Evolutionary conservation across 2,329 filamentous ascomycete species (phyloP).

Genomic region (Dothistroma pini): DNA sequence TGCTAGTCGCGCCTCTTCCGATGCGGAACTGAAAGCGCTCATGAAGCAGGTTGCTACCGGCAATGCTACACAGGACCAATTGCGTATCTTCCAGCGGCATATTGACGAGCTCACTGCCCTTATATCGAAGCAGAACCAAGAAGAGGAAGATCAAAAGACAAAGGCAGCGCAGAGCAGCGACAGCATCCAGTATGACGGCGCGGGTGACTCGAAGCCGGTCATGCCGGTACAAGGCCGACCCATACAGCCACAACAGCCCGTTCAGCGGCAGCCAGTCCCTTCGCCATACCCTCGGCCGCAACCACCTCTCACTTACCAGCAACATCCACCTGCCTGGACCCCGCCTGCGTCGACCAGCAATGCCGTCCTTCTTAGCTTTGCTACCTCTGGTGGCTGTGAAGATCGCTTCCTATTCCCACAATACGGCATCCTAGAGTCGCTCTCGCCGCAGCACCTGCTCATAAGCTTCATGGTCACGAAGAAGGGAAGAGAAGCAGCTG

Average conservation of each 20-base stretch:
- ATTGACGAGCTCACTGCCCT: constrained; percentile 71
- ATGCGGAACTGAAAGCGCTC: constrained; percentile 67
- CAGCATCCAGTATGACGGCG: constrained; percentile 25
- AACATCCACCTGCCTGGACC: constrained; percentile 26
- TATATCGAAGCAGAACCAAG: constrained; percentile 40
- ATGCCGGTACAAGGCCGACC: constrained; percentile 12
- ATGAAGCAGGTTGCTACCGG: constrained; percentile 82
- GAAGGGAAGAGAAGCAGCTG: constrained; percentile 59
- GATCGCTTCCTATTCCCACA: constrained; percentile 77
- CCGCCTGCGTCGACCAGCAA: constrained; percentile 46
- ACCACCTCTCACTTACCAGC: constrained; percentile 13
- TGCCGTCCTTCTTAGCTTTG: constrained; percentile 68
- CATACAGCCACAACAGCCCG: constrained; percentile 13
- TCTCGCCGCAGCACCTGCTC: constrained; percentile 53
- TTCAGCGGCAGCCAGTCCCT: constrained; percentile 6
- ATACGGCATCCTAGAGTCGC: constrained; percentile 70
- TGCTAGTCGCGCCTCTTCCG: constrained; percentile 69
- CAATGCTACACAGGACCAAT: constrained; percentile 65
- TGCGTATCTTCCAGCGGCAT: constrained; percentile 73
- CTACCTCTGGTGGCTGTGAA: constrained; percentile 53
- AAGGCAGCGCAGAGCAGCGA: constrained; percentile 15
- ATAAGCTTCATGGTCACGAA: constrained; percentile 75
- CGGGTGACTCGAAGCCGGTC: constrained; percentile 12
- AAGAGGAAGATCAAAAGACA: constrained; percentile 20
- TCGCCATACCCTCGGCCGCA: constrained; percentile 12